Evolutionary conservation across 2,329 filamentous ascomycete genomes (phyloP), one percentile per base, ranked within the genome.

Genomic region (Allantophomopsis cytisporea): DNA sequence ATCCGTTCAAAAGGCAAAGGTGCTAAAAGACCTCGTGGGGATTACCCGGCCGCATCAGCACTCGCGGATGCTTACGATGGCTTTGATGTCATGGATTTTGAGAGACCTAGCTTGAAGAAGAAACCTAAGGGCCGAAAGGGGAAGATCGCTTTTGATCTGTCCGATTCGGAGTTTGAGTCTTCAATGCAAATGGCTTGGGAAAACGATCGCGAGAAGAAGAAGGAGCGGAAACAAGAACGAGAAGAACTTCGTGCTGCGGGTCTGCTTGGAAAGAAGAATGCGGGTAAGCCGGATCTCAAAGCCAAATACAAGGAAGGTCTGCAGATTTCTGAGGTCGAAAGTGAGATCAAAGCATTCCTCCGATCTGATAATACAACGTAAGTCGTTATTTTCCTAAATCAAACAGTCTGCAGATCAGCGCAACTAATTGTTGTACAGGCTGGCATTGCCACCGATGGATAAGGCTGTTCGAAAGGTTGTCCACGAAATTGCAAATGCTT

Each of bases 61-160:
- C 66, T 78, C 48, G 73, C 71, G 3, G 73, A 41, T 66, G 51
- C 50, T 28, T 58, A 57, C 44, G 76, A 80, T 43, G 82, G 76
- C 7, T 80, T 94, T 46, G 86, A 94, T 52, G 65, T 93, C 35
- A 89, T 91, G 80, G 84, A 94, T 51, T 85, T 83, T 60, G 72
- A 83, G 13, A 69, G 78, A 18, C 76, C 79, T 1, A 85, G 76
- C 39, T 57, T 87, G 5, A 71, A 59, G 35, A 75, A 69, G 45
- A 80, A 75, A 51, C 64, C 70, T 47, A 85, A 83, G 56, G 76
- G 74, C 34, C 66, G 68, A 12, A 71, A 73, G 45, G 66, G 64
- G 35, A 63, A 68, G 39, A 57, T 69, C 35, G 62, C 65, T 4
- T 58, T 66, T 12, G 63, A 73, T 15, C 56, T 81, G 7, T 73